Conservation (phyloP, 1,284 basidiomycete genomes). For the Ganoderma meredithae region DNA sequence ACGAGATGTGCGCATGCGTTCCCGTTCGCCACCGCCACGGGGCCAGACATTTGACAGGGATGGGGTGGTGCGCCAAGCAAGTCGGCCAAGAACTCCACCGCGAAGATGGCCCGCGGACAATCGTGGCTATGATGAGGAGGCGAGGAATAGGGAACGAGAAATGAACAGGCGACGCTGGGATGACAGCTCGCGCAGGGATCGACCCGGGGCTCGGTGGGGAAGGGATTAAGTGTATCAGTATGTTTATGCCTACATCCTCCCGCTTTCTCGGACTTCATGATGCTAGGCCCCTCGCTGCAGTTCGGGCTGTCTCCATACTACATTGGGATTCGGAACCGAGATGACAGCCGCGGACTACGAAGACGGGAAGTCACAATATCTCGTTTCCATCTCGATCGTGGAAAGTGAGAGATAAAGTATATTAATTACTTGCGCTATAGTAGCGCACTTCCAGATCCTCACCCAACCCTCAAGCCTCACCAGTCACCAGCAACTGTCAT, state of each 20-base stretch:
- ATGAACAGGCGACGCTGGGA: slow-evolving; percentile 62
- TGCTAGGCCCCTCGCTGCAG: not conserved
- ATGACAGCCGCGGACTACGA: not conserved
- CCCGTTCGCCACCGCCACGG: slow-evolving; percentile 50
- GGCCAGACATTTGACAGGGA: slow-evolving; percentile 6
- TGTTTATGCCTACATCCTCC: not conserved
- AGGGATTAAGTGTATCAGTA: slow-evolving; percentile 30
- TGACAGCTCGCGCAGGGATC: slow-evolving; percentile 48
- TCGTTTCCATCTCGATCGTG: not conserved
- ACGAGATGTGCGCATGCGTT: slow-evolving; percentile 50
- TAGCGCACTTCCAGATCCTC: not conserved
- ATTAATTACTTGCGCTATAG: not conserved
- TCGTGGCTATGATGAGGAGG: slow-evolving; percentile 49
- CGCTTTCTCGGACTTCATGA: not conserved
- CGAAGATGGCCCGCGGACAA: slow-evolving; percentile 27
- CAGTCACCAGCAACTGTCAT: not conserved
- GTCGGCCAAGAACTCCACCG: slow-evolving; percentile 3
- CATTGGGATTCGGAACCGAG: not conserved
- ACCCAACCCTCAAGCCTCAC: too few species aligned
- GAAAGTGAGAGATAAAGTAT: not conserved
- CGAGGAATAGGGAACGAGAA: slow-evolving; percentile 58
- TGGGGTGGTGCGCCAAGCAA: slow-evolving; percentile 12
- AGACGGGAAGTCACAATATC: not conserved
- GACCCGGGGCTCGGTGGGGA: slow-evolving; percentile 39
- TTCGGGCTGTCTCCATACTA: not conserved